A percentile compares a stretch with the other conserved stretches of the same genome.
Conservation (phyloP, 495 filamentous ascomycete species). For the Recurvomyces mirabilis region DNA sequence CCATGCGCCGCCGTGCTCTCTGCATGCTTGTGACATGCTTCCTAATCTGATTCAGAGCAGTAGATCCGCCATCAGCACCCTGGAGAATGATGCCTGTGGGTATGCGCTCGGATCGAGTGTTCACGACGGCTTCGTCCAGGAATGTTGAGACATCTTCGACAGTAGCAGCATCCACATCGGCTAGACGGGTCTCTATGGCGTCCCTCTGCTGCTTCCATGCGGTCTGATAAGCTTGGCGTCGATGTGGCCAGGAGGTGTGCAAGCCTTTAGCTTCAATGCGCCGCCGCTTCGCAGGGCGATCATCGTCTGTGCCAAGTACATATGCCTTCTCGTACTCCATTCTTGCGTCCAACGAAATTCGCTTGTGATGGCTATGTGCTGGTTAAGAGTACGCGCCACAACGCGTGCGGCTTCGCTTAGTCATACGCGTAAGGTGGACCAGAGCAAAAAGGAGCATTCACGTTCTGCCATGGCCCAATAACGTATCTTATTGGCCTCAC, state of each 20-base stretch:
- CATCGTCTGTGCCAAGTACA: conserved; percentile 22
- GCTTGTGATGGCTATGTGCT: too few relatives aligned
- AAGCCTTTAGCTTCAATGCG: conserved; percentile 14
- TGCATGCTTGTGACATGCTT: conserved; percentile 40
- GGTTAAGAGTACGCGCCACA: too few relatives aligned
- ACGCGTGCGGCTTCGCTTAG: too few relatives aligned
- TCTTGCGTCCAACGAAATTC: too few relatives aligned
- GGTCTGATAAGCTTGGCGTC: conserved; percentile 51
- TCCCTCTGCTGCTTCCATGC: conserved; percentile 58
- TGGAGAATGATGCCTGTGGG: conserved; percentile 73
- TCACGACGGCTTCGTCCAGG: conserved; percentile 33
- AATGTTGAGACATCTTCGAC: conserved; percentile 56
- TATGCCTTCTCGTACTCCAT: conserved; percentile 33
- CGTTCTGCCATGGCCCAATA: too few relatives aligned
- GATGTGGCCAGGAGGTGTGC: conserved; percentile 30
- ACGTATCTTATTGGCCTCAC: too few relatives aligned
- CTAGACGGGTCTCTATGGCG: conserved; percentile 56
- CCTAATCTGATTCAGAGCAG: conserved; percentile 59
- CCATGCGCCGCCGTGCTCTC: conserved; percentile 38
- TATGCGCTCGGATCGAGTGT: conserved; percentile 36
- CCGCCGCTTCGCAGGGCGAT: conserved; percentile 25
- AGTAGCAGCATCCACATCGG: conserved; percentile 50
- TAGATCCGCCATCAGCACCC: conserved; percentile 73
- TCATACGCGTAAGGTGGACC: too few relatives aligned
- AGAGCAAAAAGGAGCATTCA: too few relatives aligned